A percentile compares a stretch with the other conserved stretches of the same genome.
Evolutionary conservation across 495 filamentous ascomycete species (phyloP).

Genomic region (Talaromyces ruber): DNA sequence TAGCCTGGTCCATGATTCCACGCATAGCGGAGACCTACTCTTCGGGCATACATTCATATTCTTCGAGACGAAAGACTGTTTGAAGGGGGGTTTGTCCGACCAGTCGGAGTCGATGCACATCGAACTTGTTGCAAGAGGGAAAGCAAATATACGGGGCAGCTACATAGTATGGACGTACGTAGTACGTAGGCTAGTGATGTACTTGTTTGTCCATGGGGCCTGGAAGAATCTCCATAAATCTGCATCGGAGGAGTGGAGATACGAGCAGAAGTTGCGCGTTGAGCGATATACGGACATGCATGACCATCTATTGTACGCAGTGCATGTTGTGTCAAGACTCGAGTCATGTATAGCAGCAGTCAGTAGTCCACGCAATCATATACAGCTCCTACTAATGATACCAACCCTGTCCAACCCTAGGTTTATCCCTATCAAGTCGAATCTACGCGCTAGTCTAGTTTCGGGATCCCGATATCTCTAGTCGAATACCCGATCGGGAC

Average conservation of each 20-base stretch:
- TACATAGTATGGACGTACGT: too few species aligned
- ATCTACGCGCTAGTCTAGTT: background rate
- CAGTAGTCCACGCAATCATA: background rate
- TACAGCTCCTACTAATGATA: background rate
- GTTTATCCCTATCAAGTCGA: background rate
- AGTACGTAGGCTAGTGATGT: background rate
- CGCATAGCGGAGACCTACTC: background rate
- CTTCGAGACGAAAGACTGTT: background rate
- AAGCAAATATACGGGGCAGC: background rate
- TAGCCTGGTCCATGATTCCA: background rate
- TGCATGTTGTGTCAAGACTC: background rate
- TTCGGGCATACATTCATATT: background rate
- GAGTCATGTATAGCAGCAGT: too few species aligned
- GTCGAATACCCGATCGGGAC: background rate
- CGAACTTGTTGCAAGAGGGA: background rate
- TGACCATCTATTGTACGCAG: background rate
- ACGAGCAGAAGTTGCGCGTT: background rate
- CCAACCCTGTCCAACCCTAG: background rate
- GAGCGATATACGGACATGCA: background rate
- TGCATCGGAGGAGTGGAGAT: background rate
- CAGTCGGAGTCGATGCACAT: background rate
- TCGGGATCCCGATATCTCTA: background rate
- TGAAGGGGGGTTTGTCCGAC: background rate
- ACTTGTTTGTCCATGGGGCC: background rate
- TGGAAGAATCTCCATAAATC: background rate